phyloP scores from a whole-genome alignment of 345 rosid genomes.

The Eucalyptus marginata region DNA sequence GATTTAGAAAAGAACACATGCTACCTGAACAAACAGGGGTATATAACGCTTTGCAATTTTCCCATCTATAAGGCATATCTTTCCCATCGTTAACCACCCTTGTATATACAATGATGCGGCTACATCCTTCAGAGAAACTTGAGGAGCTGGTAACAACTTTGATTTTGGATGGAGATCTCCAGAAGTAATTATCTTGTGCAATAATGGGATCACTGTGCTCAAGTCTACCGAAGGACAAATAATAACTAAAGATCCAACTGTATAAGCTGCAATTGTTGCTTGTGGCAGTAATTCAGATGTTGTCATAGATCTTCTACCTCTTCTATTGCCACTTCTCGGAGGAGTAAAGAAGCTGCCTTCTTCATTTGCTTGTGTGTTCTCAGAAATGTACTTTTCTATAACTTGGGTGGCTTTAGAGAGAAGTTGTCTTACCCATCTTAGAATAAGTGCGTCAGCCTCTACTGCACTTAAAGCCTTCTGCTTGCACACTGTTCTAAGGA shows the following conservation, averaged over 20 bases:
- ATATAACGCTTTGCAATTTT: slow-evolving; percentile 84
- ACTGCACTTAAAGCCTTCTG: slow-evolving; percentile 42
- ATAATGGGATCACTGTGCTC: slow-evolving; percentile 44
- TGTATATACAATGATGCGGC: slow-evolving; percentile 68
- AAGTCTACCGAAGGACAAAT: slow-evolving; percentile 67
- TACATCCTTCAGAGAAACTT: slow-evolving; percentile 45
- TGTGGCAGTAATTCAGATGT: slow-evolving; percentile 29
- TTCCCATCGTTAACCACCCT: slow-evolving; percentile 93
- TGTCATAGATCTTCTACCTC: slow-evolving; percentile 28
- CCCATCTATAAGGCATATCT: slow-evolving; percentile 83
- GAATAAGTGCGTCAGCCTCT: slow-evolving; percentile 63
- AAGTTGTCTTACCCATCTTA: slow-evolving; percentile 59
- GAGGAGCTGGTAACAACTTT: slow-evolving; percentile 41
- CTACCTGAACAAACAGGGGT: slow-evolving; percentile 92
- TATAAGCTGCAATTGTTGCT: slow-evolving; percentile 60
- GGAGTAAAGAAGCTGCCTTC: slow-evolving; percentile 47
- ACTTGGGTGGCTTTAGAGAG: slow-evolving; percentile 52
- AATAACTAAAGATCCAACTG: slow-evolving; percentile 72
- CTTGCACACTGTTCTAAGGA: slow-evolving; percentile 78
- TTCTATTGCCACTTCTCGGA: slow-evolving; percentile 34
- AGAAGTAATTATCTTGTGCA: slow-evolving; percentile 74
- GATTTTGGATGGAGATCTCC: slow-evolving; percentile 52
- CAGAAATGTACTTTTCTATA: slow-evolving; percentile 53
- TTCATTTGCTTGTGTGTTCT: slow-evolving; percentile 16
- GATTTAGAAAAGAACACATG: neutral